A percentile compares a stretch with the other conserved stretches of the same genome.
phyloP scores from a whole-genome alignment of 1,284 basidiomycete genomes.

The Pyrrhoderma noxium region DNA sequence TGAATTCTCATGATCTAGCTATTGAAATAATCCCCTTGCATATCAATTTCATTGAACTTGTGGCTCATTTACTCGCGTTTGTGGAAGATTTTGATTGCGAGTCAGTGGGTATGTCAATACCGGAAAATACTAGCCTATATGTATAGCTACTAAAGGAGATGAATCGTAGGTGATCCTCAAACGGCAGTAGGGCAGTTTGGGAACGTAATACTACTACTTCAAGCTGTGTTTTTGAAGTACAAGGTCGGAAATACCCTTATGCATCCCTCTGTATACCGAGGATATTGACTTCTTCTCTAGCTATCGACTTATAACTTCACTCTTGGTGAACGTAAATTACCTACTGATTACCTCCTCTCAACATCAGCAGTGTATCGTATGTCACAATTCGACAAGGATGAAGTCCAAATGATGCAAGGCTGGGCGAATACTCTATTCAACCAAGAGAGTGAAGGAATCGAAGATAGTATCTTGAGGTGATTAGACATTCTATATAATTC shows the following conservation, averaged over 20 bases:
- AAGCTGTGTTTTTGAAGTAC: conserved; percentile 54
- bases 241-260: conserved; percentile 38
- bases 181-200: conserved; percentile 69
- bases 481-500: conserved; percentile 7
- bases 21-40: conserved; percentile 70
- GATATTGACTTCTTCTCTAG: conserved; percentile 18
- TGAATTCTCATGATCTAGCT: conserved; percentile 48
- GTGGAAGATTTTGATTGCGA: conserved; percentile 70
- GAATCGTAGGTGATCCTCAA: conserved; percentile 63
- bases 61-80: conserved; percentile 53
- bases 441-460: conserved; percentile 69
- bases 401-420: conserved; percentile 40
- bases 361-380: conserved; percentile 37
- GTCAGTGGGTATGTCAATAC: conserved; percentile 52
- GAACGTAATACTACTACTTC: conserved; percentile 64
- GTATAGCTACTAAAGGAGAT: conserved; percentile 1
- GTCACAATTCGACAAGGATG: conserved; percentile 41
- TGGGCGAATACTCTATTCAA: conserved; percentile 78
- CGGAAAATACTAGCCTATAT: background rate
- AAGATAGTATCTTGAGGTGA: conserved; percentile 70
- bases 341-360: conserved; percentile 43
- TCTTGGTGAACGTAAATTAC: conserved; percentile 38
- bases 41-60: conserved; percentile 49
- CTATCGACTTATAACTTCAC: conserved; percentile 27
- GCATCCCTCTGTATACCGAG: conserved; percentile 22